Evolutionary conservation across 2,329 filamentous ascomycete species (phyloP).

Genomic region (Paraphaeosphaeria sporulosa): DNA sequence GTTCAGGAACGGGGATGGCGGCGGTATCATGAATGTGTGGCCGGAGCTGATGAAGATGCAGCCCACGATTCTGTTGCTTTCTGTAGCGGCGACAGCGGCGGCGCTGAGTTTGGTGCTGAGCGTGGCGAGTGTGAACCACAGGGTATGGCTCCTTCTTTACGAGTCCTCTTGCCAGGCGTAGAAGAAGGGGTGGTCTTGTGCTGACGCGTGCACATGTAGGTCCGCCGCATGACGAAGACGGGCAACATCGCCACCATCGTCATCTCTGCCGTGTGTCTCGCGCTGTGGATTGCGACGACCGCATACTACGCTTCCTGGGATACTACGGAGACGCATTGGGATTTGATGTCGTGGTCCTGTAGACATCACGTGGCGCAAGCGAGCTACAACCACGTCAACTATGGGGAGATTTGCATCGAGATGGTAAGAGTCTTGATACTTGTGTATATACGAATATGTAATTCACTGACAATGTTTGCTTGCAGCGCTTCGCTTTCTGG

Average conservation of each 20-base stretch:
- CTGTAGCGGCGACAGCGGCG: conserved; percentile 20
- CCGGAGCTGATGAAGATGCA: conserved; percentile 24
- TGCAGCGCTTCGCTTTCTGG: conserved; percentile 27
- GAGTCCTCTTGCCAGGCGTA: no score
- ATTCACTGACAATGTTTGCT: not conserved
- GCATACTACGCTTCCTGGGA: conserved; percentile 32
- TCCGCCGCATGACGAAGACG: conserved; percentile 28
- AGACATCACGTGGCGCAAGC: conserved; percentile 19
- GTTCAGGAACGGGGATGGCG: conserved; percentile 22
- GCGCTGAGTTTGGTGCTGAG: conserved; percentile 23
- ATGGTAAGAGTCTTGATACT: conserved; percentile 24
- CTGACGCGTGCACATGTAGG: conserved; percentile 11
- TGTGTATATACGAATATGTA: not conserved
- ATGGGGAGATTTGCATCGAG: conserved; percentile 22
- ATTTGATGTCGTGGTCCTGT: conserved; percentile 32
- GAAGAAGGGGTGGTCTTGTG: no score
- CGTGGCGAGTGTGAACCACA: conserved; percentile 25
- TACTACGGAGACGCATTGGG: conserved; percentile 28
- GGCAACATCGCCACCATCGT: conserved; percentile 27
- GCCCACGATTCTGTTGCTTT: conserved; percentile 24
- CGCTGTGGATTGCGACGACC: conserved; percentile 25
- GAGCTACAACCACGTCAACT: conserved; percentile 25
- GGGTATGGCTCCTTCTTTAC: conserved; percentile 11
- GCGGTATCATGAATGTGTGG: conserved; percentile 28
- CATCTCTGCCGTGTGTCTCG: conserved; percentile 23